A percentile compares a stretch with the other conserved stretches of the same genome.
Conservation (phyloP, 2,329 filamentous ascomycete genomes). For the Microdochium paspali region DNA sequence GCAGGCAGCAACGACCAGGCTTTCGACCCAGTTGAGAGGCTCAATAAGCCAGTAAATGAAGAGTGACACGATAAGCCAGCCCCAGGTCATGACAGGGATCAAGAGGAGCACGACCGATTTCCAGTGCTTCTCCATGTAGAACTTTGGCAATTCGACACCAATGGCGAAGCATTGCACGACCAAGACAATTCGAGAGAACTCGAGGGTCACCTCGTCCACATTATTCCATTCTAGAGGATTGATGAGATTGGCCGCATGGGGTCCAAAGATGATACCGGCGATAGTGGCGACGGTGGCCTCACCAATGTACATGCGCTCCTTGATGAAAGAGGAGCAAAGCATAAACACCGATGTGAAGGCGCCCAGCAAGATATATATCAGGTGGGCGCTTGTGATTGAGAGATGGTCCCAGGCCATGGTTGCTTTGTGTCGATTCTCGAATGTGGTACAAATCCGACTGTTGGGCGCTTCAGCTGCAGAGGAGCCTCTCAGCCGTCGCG, state of each 20-base stretch:
- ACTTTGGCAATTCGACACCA: slow-evolving; percentile 80
- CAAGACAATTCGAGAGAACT: slow-evolving; percentile 81
- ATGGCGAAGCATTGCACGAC: slow-evolving; percentile 91
- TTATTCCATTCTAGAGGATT: slow-evolving; percentile 70
- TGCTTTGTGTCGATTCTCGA: slow-evolving; percentile 3
- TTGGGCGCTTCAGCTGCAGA: background rate
- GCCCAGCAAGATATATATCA: slow-evolving; percentile 97
- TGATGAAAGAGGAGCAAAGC: slow-evolving; percentile 95
- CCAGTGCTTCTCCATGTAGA: slow-evolving; percentile 98
- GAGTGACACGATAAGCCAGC: slow-evolving; percentile 86
- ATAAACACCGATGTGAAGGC: slow-evolving; percentile 98
- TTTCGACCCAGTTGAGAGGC: slow-evolving; percentile 78
- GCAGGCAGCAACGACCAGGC: slow-evolving; percentile 78
- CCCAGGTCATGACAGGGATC: slow-evolving; percentile 93
- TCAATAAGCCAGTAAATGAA: slow-evolving; percentile 90
- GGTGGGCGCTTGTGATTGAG: slow-evolving; percentile 83
- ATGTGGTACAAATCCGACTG: no score
- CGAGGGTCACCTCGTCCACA: slow-evolving; percentile 76
- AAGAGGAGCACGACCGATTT: slow-evolving; percentile 80
- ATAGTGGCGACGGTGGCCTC: slow-evolving; percentile 92
- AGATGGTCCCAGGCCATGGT: slow-evolving; percentile 72
- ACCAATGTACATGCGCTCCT: slow-evolving; percentile 96
- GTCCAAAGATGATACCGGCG: slow-evolving; percentile 82
- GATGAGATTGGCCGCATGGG: slow-evolving; percentile 74
- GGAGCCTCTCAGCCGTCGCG: no score